Conservation (phyloP, 148 eudicot genomes). For the Polygonum aviculare region DNA sequence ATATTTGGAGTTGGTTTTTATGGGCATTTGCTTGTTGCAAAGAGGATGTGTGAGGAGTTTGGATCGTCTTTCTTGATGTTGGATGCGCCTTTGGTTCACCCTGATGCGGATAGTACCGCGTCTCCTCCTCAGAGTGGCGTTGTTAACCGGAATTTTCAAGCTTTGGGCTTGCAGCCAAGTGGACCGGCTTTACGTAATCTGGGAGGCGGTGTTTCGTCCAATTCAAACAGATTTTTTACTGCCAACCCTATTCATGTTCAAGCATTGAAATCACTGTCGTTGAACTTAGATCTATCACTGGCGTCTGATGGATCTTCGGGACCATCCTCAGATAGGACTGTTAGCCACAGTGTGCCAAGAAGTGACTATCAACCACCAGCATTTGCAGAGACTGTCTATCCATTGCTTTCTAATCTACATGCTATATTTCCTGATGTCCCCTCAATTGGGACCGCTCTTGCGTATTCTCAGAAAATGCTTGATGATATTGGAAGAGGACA, state of each 20-base stretch:
- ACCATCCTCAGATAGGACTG: conserved; percentile 13
- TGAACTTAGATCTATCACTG: conserved; percentile 26
- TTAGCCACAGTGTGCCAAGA: conserved; percentile 23
- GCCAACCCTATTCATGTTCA: conserved; percentile 41
- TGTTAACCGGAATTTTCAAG: conserved; percentile 25
- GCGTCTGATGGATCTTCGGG: conserved; percentile 14
- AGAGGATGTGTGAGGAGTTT: conserved; percentile 57
- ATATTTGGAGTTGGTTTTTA: conserved; percentile 76
- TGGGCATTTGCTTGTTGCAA: conserved; percentile 63
- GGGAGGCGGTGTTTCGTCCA: conserved; percentile 24
- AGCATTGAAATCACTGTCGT: conserved; percentile 40
- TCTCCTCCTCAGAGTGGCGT: conserved; percentile 19
- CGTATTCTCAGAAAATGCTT: conserved; percentile 53
- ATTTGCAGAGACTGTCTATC: conserved; percentile 66
- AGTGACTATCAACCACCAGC: conserved; percentile 62
- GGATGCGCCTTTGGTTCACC: conserved; percentile 42
- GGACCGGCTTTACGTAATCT: conserved; percentile 39
- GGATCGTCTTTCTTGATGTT: conserved; percentile 64
- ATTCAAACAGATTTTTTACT: conserved; percentile 29
- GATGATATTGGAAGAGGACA: conserved; percentile 44
- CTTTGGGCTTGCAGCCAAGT: conserved; percentile 36
- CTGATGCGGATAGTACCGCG: conserved; percentile 15
- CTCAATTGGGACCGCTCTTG: conserved; percentile 53
- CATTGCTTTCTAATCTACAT: conserved; percentile 63
- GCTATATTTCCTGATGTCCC: conserved; percentile 69